Percentiles rank a stretch among this genome's conserved stretches.
Conservation (phyloP, 805 yeast species). For the Yarrowia sp. region DNA sequence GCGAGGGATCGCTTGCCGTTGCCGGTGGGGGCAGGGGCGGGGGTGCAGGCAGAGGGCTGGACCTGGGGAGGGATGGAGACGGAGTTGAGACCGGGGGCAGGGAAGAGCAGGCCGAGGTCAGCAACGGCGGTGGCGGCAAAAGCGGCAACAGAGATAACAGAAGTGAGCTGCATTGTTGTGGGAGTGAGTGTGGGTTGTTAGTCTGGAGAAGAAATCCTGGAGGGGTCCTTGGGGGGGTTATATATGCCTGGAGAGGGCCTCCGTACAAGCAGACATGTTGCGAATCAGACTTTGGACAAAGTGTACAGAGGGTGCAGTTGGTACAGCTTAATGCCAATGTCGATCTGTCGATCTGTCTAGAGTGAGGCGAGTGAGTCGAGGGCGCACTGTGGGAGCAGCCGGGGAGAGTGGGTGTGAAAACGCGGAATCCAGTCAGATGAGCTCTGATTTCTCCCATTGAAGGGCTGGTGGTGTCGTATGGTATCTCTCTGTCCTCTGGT, state of each 20-base stretch:
- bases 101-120: conserved; percentile 36
- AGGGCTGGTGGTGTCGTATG: background rate
- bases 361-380: conserved; percentile 18
- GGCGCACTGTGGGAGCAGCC: background rate
- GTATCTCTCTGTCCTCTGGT: background rate
- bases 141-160: conserved; percentile 29
- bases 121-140: conserved; percentile 31
- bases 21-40: conserved; percentile 26
- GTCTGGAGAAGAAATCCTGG: background rate
- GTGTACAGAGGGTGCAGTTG: background rate
- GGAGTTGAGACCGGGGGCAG: conserved; percentile 26
- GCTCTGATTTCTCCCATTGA: too few relatives aligned
- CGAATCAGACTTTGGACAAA: conserved; percentile 7
- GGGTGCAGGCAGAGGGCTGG: conserved; percentile 36
- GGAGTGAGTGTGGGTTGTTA: conserved; percentile 28
- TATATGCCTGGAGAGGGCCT: background rate
- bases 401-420: background rate
- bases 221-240: background rate
- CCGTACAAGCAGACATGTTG: too few relatives aligned
- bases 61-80: conserved; percentile 36
- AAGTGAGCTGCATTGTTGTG: conserved; percentile 33
- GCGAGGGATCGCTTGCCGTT: conserved; percentile 18
- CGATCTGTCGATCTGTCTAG: conserved; percentile 18
- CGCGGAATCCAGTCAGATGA: too few relatives aligned
- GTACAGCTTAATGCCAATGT: conserved; percentile 15